phyloP scores from a whole-genome alignment of 352 stramenopile species.

The Globisporangium paroecandrum region DNA sequence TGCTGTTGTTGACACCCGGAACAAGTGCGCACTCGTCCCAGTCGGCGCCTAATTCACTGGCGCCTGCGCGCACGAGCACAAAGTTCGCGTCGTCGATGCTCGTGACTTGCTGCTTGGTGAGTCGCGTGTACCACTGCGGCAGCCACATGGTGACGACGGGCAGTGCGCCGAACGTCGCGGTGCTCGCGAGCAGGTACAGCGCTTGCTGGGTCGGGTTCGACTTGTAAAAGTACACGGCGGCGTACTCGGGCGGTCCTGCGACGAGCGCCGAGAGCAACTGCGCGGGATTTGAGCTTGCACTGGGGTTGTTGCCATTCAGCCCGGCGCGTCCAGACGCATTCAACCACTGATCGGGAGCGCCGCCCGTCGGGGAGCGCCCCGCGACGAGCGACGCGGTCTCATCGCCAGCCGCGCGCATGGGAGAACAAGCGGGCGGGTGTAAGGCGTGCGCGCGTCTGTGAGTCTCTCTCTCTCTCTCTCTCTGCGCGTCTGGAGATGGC shows the following conservation, averaged over 20 bases:
- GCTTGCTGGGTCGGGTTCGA: constrained; percentile 29
- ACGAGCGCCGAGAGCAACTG: constrained; percentile 21
- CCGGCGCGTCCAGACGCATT: neutral
- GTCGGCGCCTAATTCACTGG: constrained; percentile 4
- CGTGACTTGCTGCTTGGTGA: constrained; percentile 43
- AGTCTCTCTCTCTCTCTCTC: neutral
- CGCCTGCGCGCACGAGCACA: constrained; percentile 40
- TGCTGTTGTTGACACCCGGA: constrained; percentile 14
- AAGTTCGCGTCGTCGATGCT: constrained; percentile 42
- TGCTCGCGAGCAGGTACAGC: constrained; percentile 39
- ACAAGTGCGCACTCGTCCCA: constrained; percentile 50
- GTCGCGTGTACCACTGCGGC: constrained; percentile 50
- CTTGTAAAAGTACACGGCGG: constrained; percentile 40
- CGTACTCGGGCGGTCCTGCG: constrained; percentile 32
- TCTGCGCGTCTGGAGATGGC: neutral
- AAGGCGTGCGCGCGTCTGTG: neutral
- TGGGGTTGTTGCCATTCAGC: neutral
- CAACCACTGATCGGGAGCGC: neutral
- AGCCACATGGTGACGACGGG: constrained; percentile 47
- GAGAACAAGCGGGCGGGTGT: neutral
- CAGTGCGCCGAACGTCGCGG: constrained; percentile 40
- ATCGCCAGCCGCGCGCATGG: constrained; percentile 8
- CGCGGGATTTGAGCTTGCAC: neutral
- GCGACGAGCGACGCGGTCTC: constrained; percentile 17
- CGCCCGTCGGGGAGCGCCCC: constrained; percentile 3